Percentiles rank a stretch among this genome's conserved stretches.
These are phyloP conservation scores for Ophiocordyceps unilateralis DNA, from an alignment of 2,329 filamentous ascomycete genomes.

Conservation along the genomic window DNA sequence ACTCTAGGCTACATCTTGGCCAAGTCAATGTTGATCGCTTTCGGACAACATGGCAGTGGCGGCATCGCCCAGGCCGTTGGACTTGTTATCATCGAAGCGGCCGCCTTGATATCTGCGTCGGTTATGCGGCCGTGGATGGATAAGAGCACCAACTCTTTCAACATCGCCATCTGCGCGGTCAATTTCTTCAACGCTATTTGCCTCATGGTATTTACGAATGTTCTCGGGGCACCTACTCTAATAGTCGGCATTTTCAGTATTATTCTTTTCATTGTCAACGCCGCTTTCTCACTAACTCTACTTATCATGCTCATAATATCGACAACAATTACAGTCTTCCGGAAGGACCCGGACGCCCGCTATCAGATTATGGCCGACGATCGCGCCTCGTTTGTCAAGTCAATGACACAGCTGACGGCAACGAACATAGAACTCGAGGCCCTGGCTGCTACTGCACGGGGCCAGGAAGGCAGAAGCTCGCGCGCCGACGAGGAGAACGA, in stretches of 20 bases:
- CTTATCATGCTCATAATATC: constrained; percentile 59
- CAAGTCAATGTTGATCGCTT: constrained; percentile 78
- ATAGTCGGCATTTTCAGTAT: constrained; percentile 82
- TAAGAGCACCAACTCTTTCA: constrained; percentile 94
- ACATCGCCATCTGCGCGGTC: constrained; percentile 76
- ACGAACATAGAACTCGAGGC: neutral
- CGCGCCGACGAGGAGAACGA: neutral
- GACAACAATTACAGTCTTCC: constrained; percentile 51
- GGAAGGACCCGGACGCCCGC: constrained; percentile 84
- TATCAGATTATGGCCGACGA: constrained; percentile 97
- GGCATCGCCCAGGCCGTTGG: constrained; percentile 64
- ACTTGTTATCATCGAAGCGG: constrained; percentile 67
- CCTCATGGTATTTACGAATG: constrained; percentile 70
- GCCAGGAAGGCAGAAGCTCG: neutral
- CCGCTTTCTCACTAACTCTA: constrained; percentile 64
- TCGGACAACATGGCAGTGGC: constrained; percentile 46
- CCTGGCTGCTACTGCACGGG: neutral
- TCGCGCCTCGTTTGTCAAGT: constrained; percentile 94
- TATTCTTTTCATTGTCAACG: constrained; percentile 76
- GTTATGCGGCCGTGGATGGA: constrained; percentile 94
- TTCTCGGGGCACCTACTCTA: constrained; percentile 69
- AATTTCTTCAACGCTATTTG: constrained; percentile 88
- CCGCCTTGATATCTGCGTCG: constrained; percentile 57
- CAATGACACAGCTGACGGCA: constrained; percentile 14
- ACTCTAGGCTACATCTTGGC: constrained; percentile 59